phyloP scores from a whole-genome alignment of 2,329 filamentous ascomycete species.

The Arthrobotrys sinensis region DNA sequence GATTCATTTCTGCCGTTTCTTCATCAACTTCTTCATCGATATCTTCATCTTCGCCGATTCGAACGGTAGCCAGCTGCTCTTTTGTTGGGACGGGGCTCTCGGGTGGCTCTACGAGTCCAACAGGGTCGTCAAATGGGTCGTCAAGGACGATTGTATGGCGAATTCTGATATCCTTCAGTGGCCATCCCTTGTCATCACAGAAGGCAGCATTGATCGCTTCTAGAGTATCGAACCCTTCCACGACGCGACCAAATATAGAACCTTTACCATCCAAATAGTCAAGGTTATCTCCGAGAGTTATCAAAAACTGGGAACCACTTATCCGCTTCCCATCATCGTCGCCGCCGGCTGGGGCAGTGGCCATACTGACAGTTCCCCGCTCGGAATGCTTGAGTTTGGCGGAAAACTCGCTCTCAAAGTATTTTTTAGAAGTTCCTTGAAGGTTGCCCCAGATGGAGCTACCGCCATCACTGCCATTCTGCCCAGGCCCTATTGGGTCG shows the following conservation, averaged over 20 bases:
- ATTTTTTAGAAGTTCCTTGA: conserved; percentile 78
- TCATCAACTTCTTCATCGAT: conserved; percentile 84
- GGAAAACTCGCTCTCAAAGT: conserved; percentile 86
- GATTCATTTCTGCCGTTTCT: conserved; percentile 82
- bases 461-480: conserved; percentile 88
- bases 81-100: conserved; percentile 85
- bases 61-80: conserved; percentile 88
- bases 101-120: conserved; percentile 81
- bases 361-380: conserved; percentile 96
- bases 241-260: conserved; percentile 94
- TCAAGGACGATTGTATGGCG: conserved; percentile 93
- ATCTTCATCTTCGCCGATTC: conserved; percentile 90
- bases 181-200: conserved; percentile 86
- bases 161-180: conserved; percentile 93
- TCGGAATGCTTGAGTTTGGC: conserved; percentile 90
- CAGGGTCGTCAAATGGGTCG: conserved; percentile 89
- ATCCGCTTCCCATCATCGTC: conserved; percentile 77
- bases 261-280: conserved; percentile 93
- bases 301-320: conserved; percentile 91
- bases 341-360: conserved; percentile 82
- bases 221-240: conserved; percentile 93
- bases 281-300: conserved; percentile 89
- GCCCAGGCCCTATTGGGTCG: conserved; percentile 89
- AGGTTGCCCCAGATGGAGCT: conserved; percentile 92
- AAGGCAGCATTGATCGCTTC: conserved; percentile 95